Conservation (phyloP, 73 alveolate genomes). For the Paramecium caudatum region DNA sequence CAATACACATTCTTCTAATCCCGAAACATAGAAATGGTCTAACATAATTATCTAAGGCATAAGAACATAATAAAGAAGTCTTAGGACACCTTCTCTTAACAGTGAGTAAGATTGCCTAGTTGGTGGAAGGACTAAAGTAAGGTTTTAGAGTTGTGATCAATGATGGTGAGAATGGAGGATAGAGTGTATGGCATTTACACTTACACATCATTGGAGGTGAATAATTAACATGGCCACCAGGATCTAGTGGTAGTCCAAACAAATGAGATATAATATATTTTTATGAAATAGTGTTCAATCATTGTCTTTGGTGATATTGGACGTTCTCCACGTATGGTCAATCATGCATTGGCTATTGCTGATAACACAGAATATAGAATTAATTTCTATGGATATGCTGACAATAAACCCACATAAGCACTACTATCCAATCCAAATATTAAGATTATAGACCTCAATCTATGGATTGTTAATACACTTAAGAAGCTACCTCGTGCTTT, state of each 20-base stretch:
- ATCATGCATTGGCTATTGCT: slow-evolving; percentile 91
- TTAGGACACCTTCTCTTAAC: slow-evolving; percentile 91
- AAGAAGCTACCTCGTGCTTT: slow-evolving; percentile 78
- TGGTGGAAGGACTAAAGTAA: slow-evolving; percentile 84
- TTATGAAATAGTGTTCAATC: slow-evolving; percentile 77
- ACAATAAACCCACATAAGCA: slow-evolving; percentile 45
- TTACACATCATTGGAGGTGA: slow-evolving; percentile 96
- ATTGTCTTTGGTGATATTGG: slow-evolving; percentile 98
- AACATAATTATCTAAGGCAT: slow-evolving; percentile 87
- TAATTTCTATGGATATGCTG: slow-evolving; percentile 68
- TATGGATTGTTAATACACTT: slow-evolving; percentile 69
- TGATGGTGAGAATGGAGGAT: slow-evolving; percentile 93
- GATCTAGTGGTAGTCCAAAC: slow-evolving; percentile 63
- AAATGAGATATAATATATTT: neutral
- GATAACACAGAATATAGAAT: slow-evolving; percentile 57
- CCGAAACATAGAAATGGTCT: slow-evolving; percentile 95
- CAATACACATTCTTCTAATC: slow-evolving; percentile 92
- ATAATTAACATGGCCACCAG: slow-evolving; percentile 81
- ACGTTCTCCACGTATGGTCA: slow-evolving; percentile 96
- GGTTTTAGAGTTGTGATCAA: slow-evolving; percentile 96
- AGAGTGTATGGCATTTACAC: slow-evolving; percentile 93
- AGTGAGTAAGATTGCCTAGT: slow-evolving; percentile 83
- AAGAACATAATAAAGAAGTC: slow-evolving; percentile 84
- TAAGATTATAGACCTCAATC: slow-evolving; percentile 54
- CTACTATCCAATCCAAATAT: slow-evolving; percentile 62